Base-by-base conservation (phyloP, 805 yeast species). In the Lipomyces yamadae region DNA sequence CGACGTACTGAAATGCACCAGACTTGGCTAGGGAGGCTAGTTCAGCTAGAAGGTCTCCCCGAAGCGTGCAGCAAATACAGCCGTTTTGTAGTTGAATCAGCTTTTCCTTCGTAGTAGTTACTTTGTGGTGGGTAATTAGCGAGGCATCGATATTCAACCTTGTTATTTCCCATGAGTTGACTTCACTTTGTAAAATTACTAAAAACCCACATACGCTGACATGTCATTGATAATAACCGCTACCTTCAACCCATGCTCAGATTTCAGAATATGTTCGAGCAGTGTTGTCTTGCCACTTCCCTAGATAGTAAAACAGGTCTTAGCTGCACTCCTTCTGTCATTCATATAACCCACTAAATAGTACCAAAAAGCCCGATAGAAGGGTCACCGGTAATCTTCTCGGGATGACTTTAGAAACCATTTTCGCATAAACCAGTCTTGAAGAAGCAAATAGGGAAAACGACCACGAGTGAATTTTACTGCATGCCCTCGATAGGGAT, bases 161-260 rank as follows among this genome's bases (percentile, higher is more conserved):
- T 34, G 6, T 24, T 24, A 24, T 24, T 24, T 24, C 24, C 65
- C 61, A 61, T 18, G 18, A 52, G 55, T 24, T 29, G 13, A 50
- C 30, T 10, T 50, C 8, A 8, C 7, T 50, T 8, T 13, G 30
- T 10, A 1, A 24, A 24, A 24, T 24, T 24, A 24, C 24, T 24
- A 24, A 24, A 24, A 24, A 24, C 24, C 24, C 15, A 24, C 55
- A 24, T 30, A 35, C 45, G 76, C 74, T 5, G 84, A 80, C 73
- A 82, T 76, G 72, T 82, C 85, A 68, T 82, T 82, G 69, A 82
- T 79, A 64, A 82, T 80, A 2, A 82, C 84, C 2, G 85, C 85
- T 59, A 82, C 76, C 65, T 77, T 80, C 32, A 74, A 67, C 0
- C 83, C 83, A 72, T 81, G 84, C 13, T 48, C 30, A 4, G 77